Evolutionary conservation across 345 rosid species (phyloP), one percentile per base, ranked within the genome.

Genomic region (Eucalyptus tenuipes): DNA sequence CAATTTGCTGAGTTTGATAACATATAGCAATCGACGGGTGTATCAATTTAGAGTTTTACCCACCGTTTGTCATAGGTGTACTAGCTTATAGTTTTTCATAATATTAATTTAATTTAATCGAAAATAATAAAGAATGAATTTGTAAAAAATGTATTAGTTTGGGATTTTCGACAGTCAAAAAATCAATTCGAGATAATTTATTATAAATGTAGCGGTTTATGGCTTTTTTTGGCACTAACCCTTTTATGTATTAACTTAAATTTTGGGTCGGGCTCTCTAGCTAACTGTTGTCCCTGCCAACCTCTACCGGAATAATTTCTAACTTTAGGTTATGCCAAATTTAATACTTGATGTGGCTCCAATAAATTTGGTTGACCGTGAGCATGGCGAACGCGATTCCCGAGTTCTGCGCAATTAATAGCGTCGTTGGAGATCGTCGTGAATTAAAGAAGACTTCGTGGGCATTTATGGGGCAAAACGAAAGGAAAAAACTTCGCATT

Each of bases 131-230:
- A 18, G 4, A 52, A 52, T 52, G 10, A 52, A 52, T 52, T 52
- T 52, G 2, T 52, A 52, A 52, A 52, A 52, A 18, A 52, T 52
- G 4, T 52, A 52, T 8, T 0, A 0, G 0, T 20, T 52, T 20
- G 0, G 1, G 0, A 20, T 20, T 52, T 52, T 20, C 0, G 0
- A 0, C 7, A 1, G 10, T 52, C 0, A 52, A 52, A 18, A 52
- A 7, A 52, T 52, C 20, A 52, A 52, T 52, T 18, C 20, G 0
- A 18, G 1, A 52, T 7, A 3, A 52, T 52, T 52, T 3, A 20
- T 0, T 52, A 52, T 8, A 52, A 52, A 52, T 52, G 1, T 8
- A 7, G 25, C 0, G 0, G 0, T 52, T 52, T 20, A 52, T 52
- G 2, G 10, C 5, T 52, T 52, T 52, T 52, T 52, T 52, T 52